These are phyloP conservation scores for Cenococcum geophilum DNA, from an alignment of 495 filamentous ascomycete species.

Conservation along the genomic window DNA sequence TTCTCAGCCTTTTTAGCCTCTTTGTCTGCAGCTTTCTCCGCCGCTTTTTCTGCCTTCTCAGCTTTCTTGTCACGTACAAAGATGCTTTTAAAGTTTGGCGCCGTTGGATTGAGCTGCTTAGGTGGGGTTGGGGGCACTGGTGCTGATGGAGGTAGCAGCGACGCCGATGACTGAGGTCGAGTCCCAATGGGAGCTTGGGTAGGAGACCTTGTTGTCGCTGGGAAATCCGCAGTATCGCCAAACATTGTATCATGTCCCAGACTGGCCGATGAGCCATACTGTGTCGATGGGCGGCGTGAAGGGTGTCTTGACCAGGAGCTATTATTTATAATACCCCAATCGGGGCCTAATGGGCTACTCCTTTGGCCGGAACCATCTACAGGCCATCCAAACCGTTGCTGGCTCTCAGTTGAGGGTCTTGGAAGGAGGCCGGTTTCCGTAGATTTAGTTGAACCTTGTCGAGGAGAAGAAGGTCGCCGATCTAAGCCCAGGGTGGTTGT, in stretches of 20 bases:
- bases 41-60: constrained; percentile 23
- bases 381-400: constrained; percentile 32
- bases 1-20: constrained; percentile 6
- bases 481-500: constrained; percentile 24
- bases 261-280: constrained; percentile 35
- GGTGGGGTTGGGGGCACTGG: constrained; percentile 20
- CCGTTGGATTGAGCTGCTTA: constrained; percentile 37
- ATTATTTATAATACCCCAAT: constrained; percentile 27
- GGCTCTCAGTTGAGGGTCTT: constrained; percentile 35
- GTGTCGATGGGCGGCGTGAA: constrained; percentile 37
- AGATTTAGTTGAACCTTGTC: constrained; percentile 36
- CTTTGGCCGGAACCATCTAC: constrained; percentile 20
- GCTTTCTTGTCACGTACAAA: constrained; percentile 28
- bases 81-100: constrained; percentile 38
- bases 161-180: constrained; percentile 31
- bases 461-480: constrained; percentile 32
- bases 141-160: constrained; percentile 16
- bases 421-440: constrained; percentile 33
- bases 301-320: constrained; percentile 34
- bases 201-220: constrained; percentile 28
- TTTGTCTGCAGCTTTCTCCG: constrained; percentile 19
- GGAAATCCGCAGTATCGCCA: constrained; percentile 31
- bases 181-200: constrained; percentile 40
- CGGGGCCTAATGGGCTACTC: constrained; percentile 26
- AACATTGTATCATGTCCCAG: constrained; percentile 33